Percentiles rank a stretch among this genome's conserved stretches.
phyloP scores from a whole-genome alignment of 2,329 filamentous ascomycete species.

The Endothia cerciana region DNA sequence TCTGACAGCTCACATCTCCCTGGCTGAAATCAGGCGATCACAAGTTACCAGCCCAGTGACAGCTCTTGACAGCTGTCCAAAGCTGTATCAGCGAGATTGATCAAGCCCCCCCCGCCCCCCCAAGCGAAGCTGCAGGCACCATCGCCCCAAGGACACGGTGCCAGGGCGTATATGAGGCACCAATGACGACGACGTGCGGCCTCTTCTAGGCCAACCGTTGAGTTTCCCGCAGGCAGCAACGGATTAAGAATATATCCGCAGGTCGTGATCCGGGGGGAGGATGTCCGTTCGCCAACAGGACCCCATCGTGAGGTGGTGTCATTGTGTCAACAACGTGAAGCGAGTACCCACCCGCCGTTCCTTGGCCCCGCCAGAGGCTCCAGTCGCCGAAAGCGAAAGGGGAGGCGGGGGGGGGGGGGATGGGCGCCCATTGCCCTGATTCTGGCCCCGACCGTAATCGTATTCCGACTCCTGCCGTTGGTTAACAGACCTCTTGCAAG shows the following conservation, averaged over 20 bases:
- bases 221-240: neutral
- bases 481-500: neutral
- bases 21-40: slow-evolving; percentile 22
- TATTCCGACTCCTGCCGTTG: neutral
- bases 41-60: slow-evolving; percentile 23
- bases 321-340: neutral
- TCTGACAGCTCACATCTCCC: slow-evolving; percentile 27
- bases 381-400: neutral
- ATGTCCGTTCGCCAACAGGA: neutral
- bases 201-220: neutral
- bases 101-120: neutral
- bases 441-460: neutral
- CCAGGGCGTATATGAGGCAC: slow-evolving; percentile 11
- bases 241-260: neutral
- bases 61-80: slow-evolving; percentile 27
- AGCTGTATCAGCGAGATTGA: slow-evolving; percentile 10
- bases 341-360: neutral
- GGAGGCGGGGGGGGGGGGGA: too few species aligned
- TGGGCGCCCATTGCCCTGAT: neutral
- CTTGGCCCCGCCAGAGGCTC: neutral
- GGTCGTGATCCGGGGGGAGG: neutral
- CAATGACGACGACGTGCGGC: neutral
- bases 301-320: neutral
- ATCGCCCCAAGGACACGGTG: neutral
- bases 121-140: slow-evolving; percentile 4